Conservation (phyloP, 208 protist genomes). For the Trypanosoma conorhini region DNA sequence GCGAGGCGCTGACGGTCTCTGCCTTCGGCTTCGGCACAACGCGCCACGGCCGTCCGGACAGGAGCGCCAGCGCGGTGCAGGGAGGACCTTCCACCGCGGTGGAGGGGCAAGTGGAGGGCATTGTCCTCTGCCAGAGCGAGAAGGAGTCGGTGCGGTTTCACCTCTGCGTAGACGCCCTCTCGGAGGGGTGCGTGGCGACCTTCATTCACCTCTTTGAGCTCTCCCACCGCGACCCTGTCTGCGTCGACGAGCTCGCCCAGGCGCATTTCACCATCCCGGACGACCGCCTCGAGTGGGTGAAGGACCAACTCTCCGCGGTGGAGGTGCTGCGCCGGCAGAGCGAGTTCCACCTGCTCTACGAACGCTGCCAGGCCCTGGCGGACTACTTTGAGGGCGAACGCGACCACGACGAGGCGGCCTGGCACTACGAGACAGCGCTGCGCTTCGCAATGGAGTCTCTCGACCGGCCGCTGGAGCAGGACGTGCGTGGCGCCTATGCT, state of each 20-base stretch:
- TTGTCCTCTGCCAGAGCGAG: conserved; percentile 61
- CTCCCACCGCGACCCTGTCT: conserved; percentile 84
- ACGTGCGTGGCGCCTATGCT: conserved; percentile 51
- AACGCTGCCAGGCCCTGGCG: conserved; percentile 59
- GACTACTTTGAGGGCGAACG: conserved; percentile 85
- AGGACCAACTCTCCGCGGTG: conserved; percentile 65
- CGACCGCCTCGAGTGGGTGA: conserved; percentile 75
- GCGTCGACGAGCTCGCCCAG: conserved; percentile 81
- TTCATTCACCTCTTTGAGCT: conserved; percentile 88
- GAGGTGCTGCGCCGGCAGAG: conserved; percentile 86
- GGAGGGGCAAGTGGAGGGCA: conserved; percentile 19
- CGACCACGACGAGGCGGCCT: conserved; percentile 73
- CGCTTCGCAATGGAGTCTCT: conserved; percentile 75
- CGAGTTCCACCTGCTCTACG: conserved; percentile 71
- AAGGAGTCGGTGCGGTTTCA: conserved; percentile 73
- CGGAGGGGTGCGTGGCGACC: conserved; percentile 76
- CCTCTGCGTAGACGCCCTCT: conserved; percentile 81
- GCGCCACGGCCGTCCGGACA: conserved; percentile 9
- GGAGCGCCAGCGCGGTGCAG: conserved; percentile 7
- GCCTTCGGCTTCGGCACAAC: conserved; percentile 52
- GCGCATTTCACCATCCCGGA: conserved; percentile 72
- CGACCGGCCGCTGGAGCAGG: conserved; percentile 64
- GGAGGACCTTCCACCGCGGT: conserved; percentile 23
- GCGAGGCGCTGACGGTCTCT: conserved; percentile 45
- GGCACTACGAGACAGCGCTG: conserved; percentile 72